Percentiles rank a stretch among this genome's conserved stretches.
Evolutionary conservation across 768 basidiomycete genomes (phyloP).

Genomic region (Pluteus cervinus): DNA sequence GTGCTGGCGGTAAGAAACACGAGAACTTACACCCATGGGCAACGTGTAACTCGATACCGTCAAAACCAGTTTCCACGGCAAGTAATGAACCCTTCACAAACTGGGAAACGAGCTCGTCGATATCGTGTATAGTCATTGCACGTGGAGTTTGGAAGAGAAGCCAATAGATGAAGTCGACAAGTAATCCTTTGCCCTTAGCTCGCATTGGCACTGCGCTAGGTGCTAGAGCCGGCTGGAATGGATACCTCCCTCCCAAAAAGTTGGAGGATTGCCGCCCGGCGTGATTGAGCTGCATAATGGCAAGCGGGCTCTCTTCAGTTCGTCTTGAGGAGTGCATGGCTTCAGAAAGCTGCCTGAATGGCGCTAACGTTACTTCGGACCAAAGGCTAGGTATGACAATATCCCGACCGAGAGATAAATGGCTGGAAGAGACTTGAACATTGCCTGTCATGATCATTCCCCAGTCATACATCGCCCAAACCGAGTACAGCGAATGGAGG

Average conservation of each 20-base stretch:
- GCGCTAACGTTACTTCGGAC: conserved; percentile 34
- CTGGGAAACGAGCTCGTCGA: conserved; percentile 48
- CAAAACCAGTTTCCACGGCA: conserved; percentile 68
- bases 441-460: conserved; percentile 90
- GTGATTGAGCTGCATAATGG: conserved; percentile 83
- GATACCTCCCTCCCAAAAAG: conserved; percentile 59
- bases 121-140: conserved; percentile 52
- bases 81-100: conserved; percentile 67
- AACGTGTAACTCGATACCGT: conserved; percentile 81
- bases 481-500: conserved; percentile 61
- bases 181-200: conserved; percentile 14
- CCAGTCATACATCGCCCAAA: conserved; percentile 76
- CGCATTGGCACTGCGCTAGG: conserved; percentile 61
- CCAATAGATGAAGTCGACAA: conserved; percentile 34
- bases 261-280: conserved; percentile 78
- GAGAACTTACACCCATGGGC: conserved; percentile 74
- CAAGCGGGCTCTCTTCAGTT: conserved; percentile 28
- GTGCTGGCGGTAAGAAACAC: not conserved
- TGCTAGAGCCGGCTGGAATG: conserved; percentile 57
- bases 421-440: conserved; percentile 56
- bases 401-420: conserved; percentile 71
- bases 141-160: conserved; percentile 60
- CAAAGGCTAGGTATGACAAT: conserved; percentile 48
- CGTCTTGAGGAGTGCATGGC: conserved; percentile 38
- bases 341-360: conserved; percentile 45